These are phyloP conservation scores for Lecanicillium sp. DNA, from an alignment of 2,329 filamentous ascomycete species.

Conservation along the genomic window DNA sequence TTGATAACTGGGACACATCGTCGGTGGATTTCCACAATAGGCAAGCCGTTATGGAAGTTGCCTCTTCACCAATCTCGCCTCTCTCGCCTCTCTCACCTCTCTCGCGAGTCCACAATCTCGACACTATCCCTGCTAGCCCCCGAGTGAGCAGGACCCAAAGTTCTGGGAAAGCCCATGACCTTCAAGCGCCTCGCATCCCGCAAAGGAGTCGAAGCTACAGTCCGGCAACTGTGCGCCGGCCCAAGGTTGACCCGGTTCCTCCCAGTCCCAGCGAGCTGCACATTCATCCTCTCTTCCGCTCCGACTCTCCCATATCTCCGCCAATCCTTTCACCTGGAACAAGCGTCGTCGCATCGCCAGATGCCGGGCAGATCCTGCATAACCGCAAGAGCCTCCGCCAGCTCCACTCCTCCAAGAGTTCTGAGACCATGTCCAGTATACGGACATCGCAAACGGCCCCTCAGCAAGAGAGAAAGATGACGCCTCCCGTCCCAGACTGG, in stretches of 20 bases:
- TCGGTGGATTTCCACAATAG: conserved; percentile 54
- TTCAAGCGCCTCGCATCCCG: conserved; percentile 38
- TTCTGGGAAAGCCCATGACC: conserved; percentile 51
- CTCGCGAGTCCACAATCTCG: conserved; percentile 46
- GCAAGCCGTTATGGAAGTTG: conserved; percentile 45
- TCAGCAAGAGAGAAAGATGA: conserved; percentile 9
- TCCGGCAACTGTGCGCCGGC: conserved; percentile 19
- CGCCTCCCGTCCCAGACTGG: conserved; percentile 8
- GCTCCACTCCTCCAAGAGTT: conserved; percentile 28
- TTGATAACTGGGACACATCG: conserved; percentile 70
- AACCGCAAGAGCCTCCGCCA: conserved; percentile 43
- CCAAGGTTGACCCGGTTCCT: conserved; percentile 16
- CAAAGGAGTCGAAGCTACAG: conserved; percentile 45
- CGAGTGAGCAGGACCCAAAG: conserved; percentile 57
- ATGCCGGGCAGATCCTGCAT: conserved; percentile 56
- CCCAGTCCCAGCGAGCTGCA: conserved; percentile 50
- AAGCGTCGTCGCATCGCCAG: conserved; percentile 60
- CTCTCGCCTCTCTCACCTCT: no score
- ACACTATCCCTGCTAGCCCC: conserved; percentile 63
- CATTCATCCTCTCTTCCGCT: conserved; percentile 71
- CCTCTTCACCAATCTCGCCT: conserved; percentile 30
- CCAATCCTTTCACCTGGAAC: conserved; percentile 61
- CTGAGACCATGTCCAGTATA: neutral
- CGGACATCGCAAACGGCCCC: neutral
- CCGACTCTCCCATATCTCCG: conserved; percentile 60